Base-by-base conservation (phyloP, 116 monocot genomes). In the Phalaenopsis hybrid region DNA sequence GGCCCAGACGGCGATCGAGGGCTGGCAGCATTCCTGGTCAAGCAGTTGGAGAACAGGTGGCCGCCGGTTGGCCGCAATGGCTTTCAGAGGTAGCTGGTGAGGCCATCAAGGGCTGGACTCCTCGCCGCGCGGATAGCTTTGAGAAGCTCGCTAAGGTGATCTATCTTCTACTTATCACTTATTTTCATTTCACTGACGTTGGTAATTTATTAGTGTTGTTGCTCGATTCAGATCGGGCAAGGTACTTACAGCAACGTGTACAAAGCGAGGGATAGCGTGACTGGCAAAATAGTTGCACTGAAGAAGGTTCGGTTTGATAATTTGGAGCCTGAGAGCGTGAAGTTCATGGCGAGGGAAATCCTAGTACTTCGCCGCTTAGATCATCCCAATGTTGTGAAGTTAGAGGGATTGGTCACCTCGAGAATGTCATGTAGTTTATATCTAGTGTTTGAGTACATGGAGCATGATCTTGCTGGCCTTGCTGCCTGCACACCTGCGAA, bases 231-330 rank as follows among this genome's bases (percentile, higher is more conserved):
- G 89, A 89, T 89, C 31, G 89, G 89, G 15, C 89, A 89, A 84
- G 89, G 89, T 8, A 89, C 89, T 55, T 89, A 89, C 57, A 89
- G 89, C 75, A 89, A 86, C 70, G 89, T 89, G 34, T 89, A 89
- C 86, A 89, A 89, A 74, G 86, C 89, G 18, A 78, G 89, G 68
- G 89, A 89, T 74, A 80, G 55, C 34, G 55, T 44, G 12, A 84
- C 75, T 20, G 86, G 84, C 44, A 80, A 84, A 79, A 78, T 84
- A 69, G 88, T 89, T 21, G 89, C 89, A 6, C 31, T 89, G 50
- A 89, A 89, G 86, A 89, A 89, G 79, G 89, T 89, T 44, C 73
- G 89, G 7, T 89, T 89, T 57, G 89, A 86, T 77, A 89, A 86
- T 78, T 52, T 82, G 82, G 82, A 82, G 82, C 82, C 65, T 15